Base-by-base conservation (phyloP, 306 rosid species). In the Notholithocarpus densiflorus region DNA sequence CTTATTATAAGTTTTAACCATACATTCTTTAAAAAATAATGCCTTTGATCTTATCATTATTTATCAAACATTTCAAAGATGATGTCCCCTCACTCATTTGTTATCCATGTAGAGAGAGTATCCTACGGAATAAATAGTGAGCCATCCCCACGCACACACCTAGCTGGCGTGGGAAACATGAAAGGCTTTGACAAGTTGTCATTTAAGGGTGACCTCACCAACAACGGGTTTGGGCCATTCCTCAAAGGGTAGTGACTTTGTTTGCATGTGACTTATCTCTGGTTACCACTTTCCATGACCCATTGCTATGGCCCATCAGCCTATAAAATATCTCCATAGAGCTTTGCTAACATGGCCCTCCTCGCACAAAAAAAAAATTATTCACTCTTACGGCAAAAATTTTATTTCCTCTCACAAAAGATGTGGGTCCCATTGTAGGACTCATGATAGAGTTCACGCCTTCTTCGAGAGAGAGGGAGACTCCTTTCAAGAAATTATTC, bases 181-280 rank as follows among this genome's bases (percentile, higher is more conserved):
- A 13, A 24, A 56, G 21, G 6, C 31, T 31, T 75, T 17, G 45
- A 59, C 40, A 40, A 43, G 14, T 61, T 64, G 82, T 80, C 68
- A 19, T 3, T 66, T 26, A 62, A 65, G 70, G 5, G 69, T 60
- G 78, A 69, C 75, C 52, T 73, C 76, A 26, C 37, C 4, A 56
- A n/a, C 59, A 71, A 56, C 74, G 48, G 57, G 59, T 21, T 32
- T 20, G 57, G 78, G 68, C 73, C 78, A 45, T 4, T 24, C 73
- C 23, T 62, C 2, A 74, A 51, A 66, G 68, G 80, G 55, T 20
- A 51, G 53, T 43, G 80, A 73, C 74, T 80, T 81, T 61, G 84
- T 76, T 65, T 57, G 82, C 88, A 84, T 72, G 88, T 77, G 88
- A 76, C 55, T 69, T 55, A 53, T 23, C 62, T 40, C 45, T 48